Conservation (phyloP, 352 stramenopile species). For the Phytopythium litorale region DNA sequence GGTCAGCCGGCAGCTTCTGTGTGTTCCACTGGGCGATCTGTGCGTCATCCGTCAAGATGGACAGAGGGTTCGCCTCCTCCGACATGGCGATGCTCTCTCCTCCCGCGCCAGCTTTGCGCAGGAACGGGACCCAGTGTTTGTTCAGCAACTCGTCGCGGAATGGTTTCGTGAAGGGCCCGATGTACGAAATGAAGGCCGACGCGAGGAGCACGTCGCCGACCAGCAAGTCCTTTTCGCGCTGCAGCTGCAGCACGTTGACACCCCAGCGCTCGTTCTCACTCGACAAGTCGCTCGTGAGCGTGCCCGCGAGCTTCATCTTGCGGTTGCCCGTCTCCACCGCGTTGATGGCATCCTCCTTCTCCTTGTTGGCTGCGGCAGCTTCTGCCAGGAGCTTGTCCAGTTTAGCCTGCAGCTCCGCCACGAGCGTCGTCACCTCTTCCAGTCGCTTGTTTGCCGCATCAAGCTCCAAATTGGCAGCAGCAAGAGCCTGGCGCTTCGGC, state of each 20-base stretch:
- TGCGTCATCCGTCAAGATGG: conserved; percentile 90
- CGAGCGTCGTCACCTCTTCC: conserved; percentile 81
- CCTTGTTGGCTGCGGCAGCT: conserved; percentile 86
- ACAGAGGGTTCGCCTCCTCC: conserved; percentile 83
- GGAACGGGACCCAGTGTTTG: conserved; percentile 91
- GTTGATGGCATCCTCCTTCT: conserved; percentile 93
- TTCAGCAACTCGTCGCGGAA: conserved; percentile 94
- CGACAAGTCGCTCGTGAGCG: conserved; percentile 92
- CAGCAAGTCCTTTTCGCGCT: conserved; percentile 90
- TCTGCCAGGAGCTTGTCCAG: conserved; percentile 91
- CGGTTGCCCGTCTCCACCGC: conserved; percentile 90
- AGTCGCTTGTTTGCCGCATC: conserved; percentile 89
- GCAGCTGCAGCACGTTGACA: conserved; percentile 91
- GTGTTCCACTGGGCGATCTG: conserved; percentile 95
- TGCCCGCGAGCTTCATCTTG: conserved; percentile 95
- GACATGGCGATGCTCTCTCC: conserved; percentile 90
- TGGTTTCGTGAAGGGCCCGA: conserved; percentile 93
- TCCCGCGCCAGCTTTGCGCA: conserved; percentile 76
- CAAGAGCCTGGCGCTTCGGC: conserved; percentile 91
- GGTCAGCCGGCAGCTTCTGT: conserved; percentile 89
- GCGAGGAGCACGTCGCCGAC: conserved; percentile 93
- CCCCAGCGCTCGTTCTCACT: conserved; percentile 96
- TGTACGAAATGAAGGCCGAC: conserved; percentile 95
- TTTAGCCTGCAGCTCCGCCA: conserved; percentile 92
- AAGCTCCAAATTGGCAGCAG: conserved; percentile 89